Percentiles rank a stretch among this genome's conserved stretches.
These are phyloP conservation scores for Fusarium sublunatum DNA, from an alignment of 2,329 filamentous ascomycete species.

Conservation along the genomic window DNA sequence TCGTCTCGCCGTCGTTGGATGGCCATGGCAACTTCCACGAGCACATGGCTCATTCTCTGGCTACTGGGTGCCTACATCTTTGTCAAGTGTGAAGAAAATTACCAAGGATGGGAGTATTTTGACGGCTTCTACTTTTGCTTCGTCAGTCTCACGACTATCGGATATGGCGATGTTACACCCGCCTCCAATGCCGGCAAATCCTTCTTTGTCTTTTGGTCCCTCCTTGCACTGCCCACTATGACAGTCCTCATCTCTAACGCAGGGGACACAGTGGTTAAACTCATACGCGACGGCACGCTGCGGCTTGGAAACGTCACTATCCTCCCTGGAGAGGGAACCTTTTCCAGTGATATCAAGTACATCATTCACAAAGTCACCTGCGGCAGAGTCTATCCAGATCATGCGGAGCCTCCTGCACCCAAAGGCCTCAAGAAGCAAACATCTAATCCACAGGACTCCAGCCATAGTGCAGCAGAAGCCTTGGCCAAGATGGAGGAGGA, in stretches of 20 bases:
- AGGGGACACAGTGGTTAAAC: constrained; percentile 82
- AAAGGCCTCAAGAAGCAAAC: neutral
- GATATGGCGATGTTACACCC: constrained; percentile 84
- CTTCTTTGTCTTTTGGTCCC: constrained; percentile 93
- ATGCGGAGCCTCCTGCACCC: constrained; percentile 17
- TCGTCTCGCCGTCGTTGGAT: constrained; percentile 77
- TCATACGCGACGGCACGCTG: constrained; percentile 66
- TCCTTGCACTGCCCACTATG: constrained; percentile 87
- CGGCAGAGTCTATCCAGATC: constrained; percentile 54
- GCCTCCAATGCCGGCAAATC: constrained; percentile 81
- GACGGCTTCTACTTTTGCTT: constrained; percentile 88
- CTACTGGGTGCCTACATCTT: constrained; percentile 83
- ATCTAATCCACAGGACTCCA: constrained; percentile 2
- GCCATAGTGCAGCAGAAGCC: constrained; percentile 1
- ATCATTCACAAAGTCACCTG: constrained; percentile 56
- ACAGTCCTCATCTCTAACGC: constrained; percentile 87
- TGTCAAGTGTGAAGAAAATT: constrained; percentile 60
- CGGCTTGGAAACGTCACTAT: constrained; percentile 70
- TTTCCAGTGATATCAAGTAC: constrained; percentile 59
- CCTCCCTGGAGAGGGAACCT: constrained; percentile 65
- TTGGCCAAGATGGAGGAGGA: constrained; percentile 26
- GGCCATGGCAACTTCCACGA: constrained; percentile 73
- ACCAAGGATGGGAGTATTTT: constrained; percentile 79
- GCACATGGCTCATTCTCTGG: constrained; percentile 81
- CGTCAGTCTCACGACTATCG: constrained; percentile 83